Base-by-base conservation (phyloP, 495 filamentous ascomycete species). In the Penicillium subrubescens region DNA sequence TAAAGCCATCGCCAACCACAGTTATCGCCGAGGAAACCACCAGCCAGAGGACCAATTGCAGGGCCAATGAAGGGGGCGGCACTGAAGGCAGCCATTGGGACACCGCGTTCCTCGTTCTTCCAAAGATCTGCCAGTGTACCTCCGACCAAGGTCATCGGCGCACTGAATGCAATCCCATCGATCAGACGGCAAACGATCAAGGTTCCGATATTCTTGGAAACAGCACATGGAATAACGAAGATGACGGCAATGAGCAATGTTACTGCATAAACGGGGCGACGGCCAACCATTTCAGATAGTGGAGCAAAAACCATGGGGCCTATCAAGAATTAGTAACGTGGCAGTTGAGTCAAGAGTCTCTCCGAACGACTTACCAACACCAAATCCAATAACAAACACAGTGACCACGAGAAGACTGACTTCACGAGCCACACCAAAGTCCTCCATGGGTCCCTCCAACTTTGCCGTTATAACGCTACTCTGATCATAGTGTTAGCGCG, bases 11-110 rank as follows among this genome's bases (percentile, higher is more conserved):
- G 80, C 92, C 92, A 96, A 57, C 89, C 89, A 0, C 78, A 77
- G 4, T 83, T 83, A 66, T 92, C 88, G 14, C 82, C 81, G 7
- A 95, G 76, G 74, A 87, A 93, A 46, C 92, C 92, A 73, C 92
- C 92, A 27, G 88, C 82, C 8, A 96, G 83, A 11, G 91, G 91
- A 73, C 87, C 83, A 64, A 86, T 85, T 7, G 90, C 90, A 48
- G 91, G 90, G 4, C 90, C 91, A 35, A 92, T 80, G 69, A 93
- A 92, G 0, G 91, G 91, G 33, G 90, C 91, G 31, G 91, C 90
- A 31, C 84, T 88, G 76, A 93, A 94, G 34, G 90, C 89, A n/a
- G 91, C 91, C 91, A 94, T 93, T 3, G 91, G 90, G 31, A 93
- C 87, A 69, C 91, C 91, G 41, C 91, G 83, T 69, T 94, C 91